These are phyloP conservation scores for Fraxinus nigra DNA, from an alignment of 305 asterid species.

Conservation along the genomic window DNA sequence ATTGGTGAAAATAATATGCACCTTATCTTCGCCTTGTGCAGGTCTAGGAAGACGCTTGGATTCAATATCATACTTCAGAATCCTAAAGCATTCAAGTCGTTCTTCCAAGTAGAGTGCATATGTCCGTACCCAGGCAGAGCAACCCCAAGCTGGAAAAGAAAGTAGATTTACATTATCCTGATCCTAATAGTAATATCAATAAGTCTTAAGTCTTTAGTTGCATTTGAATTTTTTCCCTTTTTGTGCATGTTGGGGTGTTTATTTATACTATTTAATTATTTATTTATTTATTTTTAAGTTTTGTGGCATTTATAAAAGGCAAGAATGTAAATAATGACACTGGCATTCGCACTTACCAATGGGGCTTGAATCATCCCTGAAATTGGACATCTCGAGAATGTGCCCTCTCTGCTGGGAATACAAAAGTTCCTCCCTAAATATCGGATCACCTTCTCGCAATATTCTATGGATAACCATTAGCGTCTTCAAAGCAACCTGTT, in stretches of 20 bases:
- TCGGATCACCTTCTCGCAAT: constrained; percentile 94
- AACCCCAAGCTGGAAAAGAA: constrained; percentile 80
- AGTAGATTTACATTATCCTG: neutral
- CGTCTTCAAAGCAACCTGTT: constrained; percentile 93
- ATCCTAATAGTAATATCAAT: neutral
- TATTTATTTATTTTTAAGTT: neutral
- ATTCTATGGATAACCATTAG: constrained; percentile 84
- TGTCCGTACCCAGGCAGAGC: constrained; percentile 94
- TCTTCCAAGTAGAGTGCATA: constrained; percentile 96
- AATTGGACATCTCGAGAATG: constrained; percentile 83
- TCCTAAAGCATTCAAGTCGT: constrained; percentile 91
- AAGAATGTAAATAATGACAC: neutral
- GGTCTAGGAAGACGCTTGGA: constrained; percentile 89
- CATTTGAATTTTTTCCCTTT: neutral
- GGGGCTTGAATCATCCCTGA: constrained; percentile 96
- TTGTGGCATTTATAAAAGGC: neutral
- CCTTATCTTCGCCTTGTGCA: constrained; percentile 86
- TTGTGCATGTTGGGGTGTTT: neutral
- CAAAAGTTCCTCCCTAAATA: constrained; percentile 85
- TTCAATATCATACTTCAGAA: constrained; percentile 89
- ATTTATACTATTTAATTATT: neutral
- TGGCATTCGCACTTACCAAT: constrained; percentile 49
- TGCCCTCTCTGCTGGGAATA: constrained; percentile 90
- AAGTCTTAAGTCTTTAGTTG: neutral
- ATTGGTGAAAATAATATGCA: constrained; percentile 23